A percentile compares a stretch with the other conserved stretches of the same genome.
These are phyloP conservation scores for Fusarium sublunatum DNA, from an alignment of 2,329 filamentous ascomycete genomes.

Conservation along the genomic window DNA sequence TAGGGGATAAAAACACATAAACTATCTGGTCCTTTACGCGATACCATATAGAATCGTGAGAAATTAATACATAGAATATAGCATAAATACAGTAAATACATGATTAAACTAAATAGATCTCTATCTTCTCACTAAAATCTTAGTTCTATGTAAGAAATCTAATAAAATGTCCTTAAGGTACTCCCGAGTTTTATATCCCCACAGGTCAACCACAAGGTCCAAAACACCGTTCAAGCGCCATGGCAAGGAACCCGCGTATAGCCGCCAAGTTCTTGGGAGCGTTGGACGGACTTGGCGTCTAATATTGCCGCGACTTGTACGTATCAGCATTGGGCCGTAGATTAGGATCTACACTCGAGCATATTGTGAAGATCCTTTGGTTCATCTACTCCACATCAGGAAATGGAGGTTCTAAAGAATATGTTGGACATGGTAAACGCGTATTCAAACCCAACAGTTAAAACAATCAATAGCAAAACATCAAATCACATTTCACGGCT, in stretches of 20 bases:
- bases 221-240: too few relatives aligned
- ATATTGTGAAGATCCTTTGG: neutral
- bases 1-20: too few relatives aligned
- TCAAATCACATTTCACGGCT: neutral
- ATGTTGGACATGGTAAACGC: too few relatives aligned
- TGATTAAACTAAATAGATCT: too few relatives aligned
- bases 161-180: too few relatives aligned
- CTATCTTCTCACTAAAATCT: too few relatives aligned
- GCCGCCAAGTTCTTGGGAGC: conserved; percentile 16
- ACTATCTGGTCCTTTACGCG: too few relatives aligned
- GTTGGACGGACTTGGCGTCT: conserved; percentile 13
- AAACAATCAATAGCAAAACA: neutral
- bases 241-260: neutral
- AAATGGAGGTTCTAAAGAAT: neutral
- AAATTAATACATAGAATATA: too few relatives aligned
- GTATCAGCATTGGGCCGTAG: neutral
- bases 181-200: neutral
- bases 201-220: neutral
- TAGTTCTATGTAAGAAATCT: too few relatives aligned
- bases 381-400: neutral
- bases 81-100: too few relatives aligned
- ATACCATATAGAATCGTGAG: too few relatives aligned
- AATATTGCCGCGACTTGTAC: neutral
- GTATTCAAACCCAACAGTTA: too few relatives aligned
- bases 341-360: conserved; percentile 25